Base-by-base conservation (phyloP, 163 green algal genomes). In the Prototheca wickerhamii region DNA sequence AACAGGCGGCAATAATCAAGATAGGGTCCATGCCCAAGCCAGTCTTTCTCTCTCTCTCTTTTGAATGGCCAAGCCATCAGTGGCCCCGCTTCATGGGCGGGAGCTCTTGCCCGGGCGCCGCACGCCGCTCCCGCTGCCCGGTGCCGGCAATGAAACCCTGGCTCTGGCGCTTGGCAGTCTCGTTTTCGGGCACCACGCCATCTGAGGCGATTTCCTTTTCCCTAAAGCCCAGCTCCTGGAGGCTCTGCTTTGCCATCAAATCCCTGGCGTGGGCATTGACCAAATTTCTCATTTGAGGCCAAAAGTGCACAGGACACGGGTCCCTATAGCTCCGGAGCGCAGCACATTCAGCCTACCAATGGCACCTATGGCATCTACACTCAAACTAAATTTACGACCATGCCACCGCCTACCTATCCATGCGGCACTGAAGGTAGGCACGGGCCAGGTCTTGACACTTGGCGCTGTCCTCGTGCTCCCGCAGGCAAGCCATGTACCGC, bases 351-450 rank as follows among this genome's bases (percentile, higher is more conserved):
- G n/a, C n/a, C n/a, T n/a, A n/a, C n/a, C n/a, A n/a, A n/a, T n/a
- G n/a, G n/a, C n/a, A n/a, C n/a, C n/a, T n/a, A n/a, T n/a, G n/a
- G n/a, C n/a, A n/a, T n/a, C n/a, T n/a, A n/a, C n/a, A n/a, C n/a
- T n/a, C n/a, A n/a, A n/a, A n/a, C n/a, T n/a, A n/a, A n/a, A n/a
- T n/a, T n/a, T n/a, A n/a, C n/a, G n/a, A n/a, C n/a, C n/a, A n/a
- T n/a, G 1, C 2, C 4, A 3, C 17, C 7, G 12, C 70, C 29
- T 58, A 91, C 87, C 76, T 76, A 0, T 87, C 73, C 89, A 96
- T 96, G 4, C 89, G 69, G 70, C 89, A 96, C 63, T 89, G 32
- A 1, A 96, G 76, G 73, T 96, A 96, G 3, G 50, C 21, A 62
- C 88, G 84, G 0, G 80, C 77, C 10, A 91, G 44, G 5, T 86